Base-by-base conservation (phyloP, 306 rosid species). In the Vigna radiata region DNA sequence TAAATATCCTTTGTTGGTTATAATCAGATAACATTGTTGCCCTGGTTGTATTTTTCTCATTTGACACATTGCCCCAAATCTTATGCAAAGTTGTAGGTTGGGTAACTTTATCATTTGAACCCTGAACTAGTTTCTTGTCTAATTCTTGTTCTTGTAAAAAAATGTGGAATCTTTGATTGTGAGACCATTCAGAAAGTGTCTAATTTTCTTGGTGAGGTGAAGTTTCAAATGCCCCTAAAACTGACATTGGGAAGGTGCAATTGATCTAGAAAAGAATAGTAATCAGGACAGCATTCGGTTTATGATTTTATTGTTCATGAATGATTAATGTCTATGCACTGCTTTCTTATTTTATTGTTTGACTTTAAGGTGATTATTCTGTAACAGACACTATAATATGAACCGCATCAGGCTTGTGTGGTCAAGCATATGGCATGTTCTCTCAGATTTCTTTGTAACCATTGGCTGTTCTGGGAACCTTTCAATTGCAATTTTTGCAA, bases 401-500 rank as follows among this genome's bases (percentile, higher is more conserved):
- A 96, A 92, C 81, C 97, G 99, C 70, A 96, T 96, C 84, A 91
- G 99, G 90, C 98, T 96, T 82, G 99, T 96, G 68, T 96, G 99
- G 99, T 96, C 99, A 59, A 96, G 97, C 87, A 89, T 96, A 82
- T 96, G 99, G 99, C 87, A 89, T 70, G 99, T 96, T 85, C 98
- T 96, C 72, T 92, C 99, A 75, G 93, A 96, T 88, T 96, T 92
- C 96, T 96, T 96, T 76, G 99, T 96, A 77, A 84, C 90, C 68
- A 96, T 96, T 86, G 99, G 99, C 72, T 96, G 99, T 77, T 96
- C 99, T 69, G 96, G 87, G 75, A 96, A 96, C 85, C 93, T 96
- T 79, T 92, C 99, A 25, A 96, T 96, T 81, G 97, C 99, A 73
- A 96, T 96, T 84, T 96, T 96, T 71, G 99, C 99, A 4, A 96